Evolutionary conservation across 257 asterid species (phyloP), one percentile per base, ranked within the genome.

Genomic region (Nicotiana knightiana): DNA sequence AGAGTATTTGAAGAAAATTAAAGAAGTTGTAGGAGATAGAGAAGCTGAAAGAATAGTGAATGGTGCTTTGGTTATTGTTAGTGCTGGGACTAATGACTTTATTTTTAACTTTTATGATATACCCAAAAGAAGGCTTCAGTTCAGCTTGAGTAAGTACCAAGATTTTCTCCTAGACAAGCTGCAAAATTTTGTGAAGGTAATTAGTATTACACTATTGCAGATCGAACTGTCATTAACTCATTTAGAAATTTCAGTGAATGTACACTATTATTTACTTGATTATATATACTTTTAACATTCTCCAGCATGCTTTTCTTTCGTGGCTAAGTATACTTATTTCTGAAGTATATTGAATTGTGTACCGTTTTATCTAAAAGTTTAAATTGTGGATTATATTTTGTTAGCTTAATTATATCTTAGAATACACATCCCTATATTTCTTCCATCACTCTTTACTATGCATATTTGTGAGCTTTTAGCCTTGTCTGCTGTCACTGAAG

Each of bases 61-160:
- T 16, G 63, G 62, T 21, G 85, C 85, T 59, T 55, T 75, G 73
- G 62, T 83, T 62, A 26, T 83, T 51, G 32, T 83, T 21, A 76
- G 85, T 57, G 82, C 85, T 24, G 85, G 85, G 2, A 83, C 85
- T 83, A 83, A 83, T 70, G 85, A 82, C 32, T 64, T 82, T 16
- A 35, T 46, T 13, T 62, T 62, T 61, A 58, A 82, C 7, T 82
- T 62, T 51, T 64, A 77, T 58, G 55, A 32, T 58, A 3, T 65
- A 6, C 81, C 85, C 8, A 46, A 26, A 21, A 64, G 85, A 53
- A 53, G 82, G 0, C 55, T 75, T 39, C 55, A 46, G 6, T 71
- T 71, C 64, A 75, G 32, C 64, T 62, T 75, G 32, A 39, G 33
- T 54, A 46, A 6, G 17, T 82, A 82, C 66, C 81, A 71, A 61